Base-by-base conservation (phyloP, 2,329 filamentous ascomycete genomes). In the Trichoderma aggressivum region DNA sequence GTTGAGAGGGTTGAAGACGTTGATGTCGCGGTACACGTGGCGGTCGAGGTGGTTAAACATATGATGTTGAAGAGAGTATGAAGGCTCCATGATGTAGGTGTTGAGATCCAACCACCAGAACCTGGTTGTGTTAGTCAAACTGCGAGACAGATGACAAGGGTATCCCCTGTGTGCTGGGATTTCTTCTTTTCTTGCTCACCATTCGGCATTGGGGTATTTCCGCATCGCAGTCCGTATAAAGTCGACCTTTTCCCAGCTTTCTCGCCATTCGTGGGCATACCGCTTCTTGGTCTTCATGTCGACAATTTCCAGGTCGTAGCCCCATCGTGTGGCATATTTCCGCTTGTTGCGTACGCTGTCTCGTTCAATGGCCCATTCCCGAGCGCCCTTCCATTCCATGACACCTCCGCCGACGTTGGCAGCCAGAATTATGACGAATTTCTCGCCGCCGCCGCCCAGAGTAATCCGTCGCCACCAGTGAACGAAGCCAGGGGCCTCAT, bases 101-200 rank as follows among this genome's bases (percentile, higher is more conserved):
- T 97, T 97, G 50, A 98, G 88, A 81, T 99, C 96, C 71, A 99
- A 86, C 95, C 96, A 99, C 96, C 96, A 99, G 78, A 99, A 96
- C 94, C 94, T 97, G 21, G 32, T 16, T 10, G 24, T 12, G 30
- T 30, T 59, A 59, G 60, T 60, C 93, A 93, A 94, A 12, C 16
- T 63, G 62, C n/a, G 26, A 50, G 7, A 32, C 78, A n/a, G 39
- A 21, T n/a, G 11, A 34, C 16, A 30, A 36, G 43, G 30, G 24
- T 55, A n/a, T 55, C 30, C 47, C 21, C 24, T 12, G 11, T 24
- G 21, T 50, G 43, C 11, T n/a, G 6, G 47, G 21, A 32, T 55
- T 11, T 61, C 14, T 24, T 28, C 18, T 12, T 55, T 59, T 30
- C 16, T 43, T 64, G n/a, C 90, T 82, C 86, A 97, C 96, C 96